Conservation (phyloP, 163 green algal species). For the Scenedesmus sp. region DNA sequence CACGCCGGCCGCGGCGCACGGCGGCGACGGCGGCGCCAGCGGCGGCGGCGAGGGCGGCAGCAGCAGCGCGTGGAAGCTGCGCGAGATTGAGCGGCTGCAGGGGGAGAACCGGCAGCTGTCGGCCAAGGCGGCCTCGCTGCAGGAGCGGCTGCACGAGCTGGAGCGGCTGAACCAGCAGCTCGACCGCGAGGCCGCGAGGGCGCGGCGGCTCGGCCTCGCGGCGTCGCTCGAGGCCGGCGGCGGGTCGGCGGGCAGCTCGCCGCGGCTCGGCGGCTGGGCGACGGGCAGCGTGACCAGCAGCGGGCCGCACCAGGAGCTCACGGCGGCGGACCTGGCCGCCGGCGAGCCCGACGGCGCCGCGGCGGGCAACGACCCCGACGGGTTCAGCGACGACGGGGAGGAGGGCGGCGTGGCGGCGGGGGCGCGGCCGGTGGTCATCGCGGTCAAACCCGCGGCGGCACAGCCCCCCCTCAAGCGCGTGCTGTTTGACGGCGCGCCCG, state of each 20-base stretch:
- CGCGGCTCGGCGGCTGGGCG: constrained; percentile 1
- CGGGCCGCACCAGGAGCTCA: constrained; percentile 25
- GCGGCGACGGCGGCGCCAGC: background rate
- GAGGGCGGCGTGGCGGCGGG: background rate
- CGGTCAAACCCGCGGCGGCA: background rate
- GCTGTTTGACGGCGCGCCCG: too few relatives aligned
- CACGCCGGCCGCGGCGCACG: background rate
- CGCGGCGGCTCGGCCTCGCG: background rate
- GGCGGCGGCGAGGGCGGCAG: background rate
- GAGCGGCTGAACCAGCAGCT: constrained; percentile 12
- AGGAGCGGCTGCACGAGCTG: constrained; percentile 23
- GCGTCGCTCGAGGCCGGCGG: background rate
- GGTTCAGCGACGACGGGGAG: too few relatives aligned
- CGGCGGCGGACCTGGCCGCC: constrained; percentile 33
- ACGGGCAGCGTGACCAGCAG: constrained; percentile 27
- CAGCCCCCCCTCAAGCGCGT: background rate
- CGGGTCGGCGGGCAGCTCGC: background rate
- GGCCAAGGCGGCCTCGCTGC: constrained; percentile 20
- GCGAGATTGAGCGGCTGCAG: background rate
- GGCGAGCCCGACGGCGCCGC: too few relatives aligned
- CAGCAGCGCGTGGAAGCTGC: background rate
- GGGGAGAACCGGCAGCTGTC: constrained; percentile 25
- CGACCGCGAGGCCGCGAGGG: constrained; percentile 1
- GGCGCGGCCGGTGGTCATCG: background rate
- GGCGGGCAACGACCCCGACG: too few relatives aligned